Base-by-base conservation (phyloP, 1,139 yeast genomes). In the Debaryomyces subglobosus region DNA sequence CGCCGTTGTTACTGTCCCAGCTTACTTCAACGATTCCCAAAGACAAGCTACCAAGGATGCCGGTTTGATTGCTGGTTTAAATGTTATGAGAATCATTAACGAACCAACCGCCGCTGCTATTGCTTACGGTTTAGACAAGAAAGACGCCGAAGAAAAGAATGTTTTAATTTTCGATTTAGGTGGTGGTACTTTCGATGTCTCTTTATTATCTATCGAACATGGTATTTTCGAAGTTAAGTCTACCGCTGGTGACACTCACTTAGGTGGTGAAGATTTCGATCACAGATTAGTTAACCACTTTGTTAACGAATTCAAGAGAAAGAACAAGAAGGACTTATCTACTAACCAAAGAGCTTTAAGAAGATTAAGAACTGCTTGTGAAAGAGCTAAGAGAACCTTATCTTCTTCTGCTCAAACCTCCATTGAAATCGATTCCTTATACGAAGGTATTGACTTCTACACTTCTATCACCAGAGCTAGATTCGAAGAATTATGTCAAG, bases 311-410 rank as follows among this genome's bases (percentile, higher is more conserved):
- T 92, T 92, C 92, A 86, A 90, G 84, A 89, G 91, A 86, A 92
- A 92, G 86, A 86, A 94, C 74, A 91, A 92, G 82, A 80, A 82
- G 77, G 98, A 92, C 74, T 85, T 92, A 72, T 84, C 96, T 59
- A 74, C 77, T 64, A 95, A 91, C 78, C 87, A 94, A 70, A 87
- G 97, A 83, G 97, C 97, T 71, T 82, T 92, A 71, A 88, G 97
- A 81, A 90, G 97, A 85, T 84, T 92, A 75, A 89, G 97, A 86
- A 91, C 97, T 64, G 97, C 97, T 65, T 92, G 97, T 80, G 98
- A 92, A 82, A 89, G 97, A 80, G 98, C 98, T 61, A 92, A 92
- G 95, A 89, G 98, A 84, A 90, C 97, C 61, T 85, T 92, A 69
- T 92, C 97, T 53, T 90, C 97, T 60, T 92, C 92, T 61, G 89